phyloP scores from a whole-genome alignment of 2,329 filamentous ascomycete genomes.

The Fusarium redolens region DNA sequence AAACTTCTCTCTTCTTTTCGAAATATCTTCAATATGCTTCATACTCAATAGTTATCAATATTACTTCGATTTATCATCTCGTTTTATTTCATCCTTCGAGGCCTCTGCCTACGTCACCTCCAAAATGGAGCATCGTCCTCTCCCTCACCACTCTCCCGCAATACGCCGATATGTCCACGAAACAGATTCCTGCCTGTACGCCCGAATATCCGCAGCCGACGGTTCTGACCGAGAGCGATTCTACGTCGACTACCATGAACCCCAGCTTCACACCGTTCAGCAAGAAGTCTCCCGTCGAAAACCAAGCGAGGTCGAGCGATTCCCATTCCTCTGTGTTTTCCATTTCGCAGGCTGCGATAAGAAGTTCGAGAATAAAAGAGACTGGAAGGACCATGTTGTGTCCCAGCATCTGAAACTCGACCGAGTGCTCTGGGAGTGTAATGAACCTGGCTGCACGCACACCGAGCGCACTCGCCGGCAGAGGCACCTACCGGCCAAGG shows the following conservation, averaged over 20 bases:
- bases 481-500: no score
- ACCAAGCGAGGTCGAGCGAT: no score
- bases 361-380: rapidly evolving
- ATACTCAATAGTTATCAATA: not conserved
- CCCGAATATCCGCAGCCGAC: rapidly evolving
- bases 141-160: rapidly evolving
- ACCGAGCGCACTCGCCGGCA: no score
- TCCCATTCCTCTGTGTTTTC: not conserved
- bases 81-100: not conserved
- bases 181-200: not conserved
- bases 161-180: not conserved
- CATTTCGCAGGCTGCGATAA: not conserved
- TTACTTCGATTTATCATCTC: rapidly evolving
- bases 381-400: rapidly evolving
- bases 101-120: rapidly evolving
- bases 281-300: rapidly evolving
- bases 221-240: rapidly evolving
- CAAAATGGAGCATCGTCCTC: rapidly evolving
- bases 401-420: not conserved
- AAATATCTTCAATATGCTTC: rapidly evolving
- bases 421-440: no score
- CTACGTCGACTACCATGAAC: rapidly evolving
- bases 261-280: rapidly evolving
- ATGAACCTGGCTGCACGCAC: no score
- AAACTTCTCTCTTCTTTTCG: not conserved